Base-by-base conservation (phyloP, 441 rosid genomes). In the Adansonia grandidieri region DNA sequence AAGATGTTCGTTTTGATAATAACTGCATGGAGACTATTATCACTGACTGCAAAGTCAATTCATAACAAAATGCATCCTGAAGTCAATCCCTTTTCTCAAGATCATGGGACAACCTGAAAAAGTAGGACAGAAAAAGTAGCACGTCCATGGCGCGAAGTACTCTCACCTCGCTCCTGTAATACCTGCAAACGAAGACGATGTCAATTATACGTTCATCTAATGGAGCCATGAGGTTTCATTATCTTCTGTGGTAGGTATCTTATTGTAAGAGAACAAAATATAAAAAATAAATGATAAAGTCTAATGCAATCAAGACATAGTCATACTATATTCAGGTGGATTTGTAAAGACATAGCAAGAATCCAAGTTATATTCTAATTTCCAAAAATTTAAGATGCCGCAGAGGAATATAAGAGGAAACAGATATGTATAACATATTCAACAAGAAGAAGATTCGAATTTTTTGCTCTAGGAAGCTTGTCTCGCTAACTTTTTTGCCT, bases 111-210 rank as follows among this genome's bases (percentile, higher is more conserved):
- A 62, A 62, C 67, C 67, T 62, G 67, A 62, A 62, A 62, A 62
- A 62, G 67, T 62, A 62, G 44, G 67, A 62, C 67, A 11, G 67
- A 62, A 62, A 62, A 62, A 11, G 67, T 62, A 28, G 67, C 44
- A 50, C 99, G 98, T 70, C 99, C 99, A 93, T 96, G 99, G 71
- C 97, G 97, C 6, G 98, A 96, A 80, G 99, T 96, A 84, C 97
- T 96, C 89, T 96, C 99, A 74, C 97, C 97, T 72, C 99, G 89
- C 87, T 96, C 99, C 82, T 94, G 99, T 86, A 96, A 90, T 80
- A 96, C 99, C 99, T 96, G 90, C 75, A 87, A 69, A 82, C 75
- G 80, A 75, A 20, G 45, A 72, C 54, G 77, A 76, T 0, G 13
- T 79, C 40, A 82, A 58, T 64, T 73, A 75, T 65, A 68, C 47